phyloP scores from a whole-genome alignment of 768 basidiomycete species.

The Crucibulum laeve region DNA sequence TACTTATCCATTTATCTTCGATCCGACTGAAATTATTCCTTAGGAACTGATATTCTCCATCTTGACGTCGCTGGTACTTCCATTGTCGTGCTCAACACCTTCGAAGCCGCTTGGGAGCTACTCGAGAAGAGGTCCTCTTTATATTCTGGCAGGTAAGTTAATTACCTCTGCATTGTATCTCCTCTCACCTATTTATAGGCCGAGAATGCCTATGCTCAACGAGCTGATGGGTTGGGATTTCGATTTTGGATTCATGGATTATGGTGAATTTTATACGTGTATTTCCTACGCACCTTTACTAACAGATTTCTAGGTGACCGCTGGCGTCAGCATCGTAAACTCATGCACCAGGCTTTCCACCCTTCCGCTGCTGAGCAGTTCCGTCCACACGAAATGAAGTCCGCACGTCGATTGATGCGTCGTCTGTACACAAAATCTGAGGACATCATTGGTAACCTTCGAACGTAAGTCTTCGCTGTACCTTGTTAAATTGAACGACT shows the following conservation, averaged over 20 bases:
- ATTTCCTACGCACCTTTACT: neutral
- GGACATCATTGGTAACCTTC: conserved; percentile 11
- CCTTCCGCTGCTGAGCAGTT: conserved; percentile 8
- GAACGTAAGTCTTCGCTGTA: conserved; percentile 11
- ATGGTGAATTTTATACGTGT: conserved; percentile 8
- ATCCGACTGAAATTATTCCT: neutral
- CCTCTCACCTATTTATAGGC: conserved; percentile 5
- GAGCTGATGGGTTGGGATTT: conserved; percentile 21
- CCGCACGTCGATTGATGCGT: conserved; percentile 13
- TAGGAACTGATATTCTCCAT: conserved; percentile 25
- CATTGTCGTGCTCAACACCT: conserved; percentile 27
- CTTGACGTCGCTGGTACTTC: conserved; percentile 18
- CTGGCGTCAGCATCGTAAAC: conserved; percentile 14
- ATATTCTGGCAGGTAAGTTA: conserved; percentile 31
- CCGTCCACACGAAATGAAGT: conserved; percentile 12
- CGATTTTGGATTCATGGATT: conserved; percentile 13
- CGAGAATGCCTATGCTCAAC: conserved; percentile 17
- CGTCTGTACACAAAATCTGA: conserved; percentile 10
- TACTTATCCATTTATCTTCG: neutral
- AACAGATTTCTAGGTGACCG: neutral
- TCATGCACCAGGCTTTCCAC: conserved; percentile 16
- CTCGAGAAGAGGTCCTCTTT: conserved; percentile 36
- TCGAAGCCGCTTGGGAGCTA: conserved; percentile 32
- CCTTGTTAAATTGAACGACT: neutral
- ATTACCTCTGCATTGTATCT: neutral